Evolutionary conservation across 805 yeast species (phyloP).

Genomic region (Huiozyma sinensis): DNA sequence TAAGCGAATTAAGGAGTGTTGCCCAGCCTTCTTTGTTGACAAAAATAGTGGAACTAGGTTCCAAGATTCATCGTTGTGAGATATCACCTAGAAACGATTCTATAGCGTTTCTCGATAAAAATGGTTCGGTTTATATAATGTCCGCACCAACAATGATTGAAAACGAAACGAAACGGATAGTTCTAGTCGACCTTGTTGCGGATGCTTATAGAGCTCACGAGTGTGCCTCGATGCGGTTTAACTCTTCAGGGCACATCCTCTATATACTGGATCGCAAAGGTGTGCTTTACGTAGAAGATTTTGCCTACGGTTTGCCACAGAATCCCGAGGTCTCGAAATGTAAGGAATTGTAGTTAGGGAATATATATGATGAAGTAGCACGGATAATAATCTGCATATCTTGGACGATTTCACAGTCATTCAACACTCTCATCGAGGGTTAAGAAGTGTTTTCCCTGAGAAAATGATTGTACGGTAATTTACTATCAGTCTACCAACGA

Average conservation of each 20-base stretch:
- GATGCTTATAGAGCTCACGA: slow-evolving; percentile 62
- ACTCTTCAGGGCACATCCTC: slow-evolving; percentile 71
- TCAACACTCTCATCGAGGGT: neutral
- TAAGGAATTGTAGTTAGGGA: slow-evolving; percentile 34
- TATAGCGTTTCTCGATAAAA: slow-evolving; percentile 66
- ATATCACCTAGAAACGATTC: slow-evolving; percentile 83
- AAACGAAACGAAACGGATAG: slow-evolving; percentile 40
- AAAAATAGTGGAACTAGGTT: slow-evolving; percentile 71
- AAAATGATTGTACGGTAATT: neutral
- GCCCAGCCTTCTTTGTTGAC: slow-evolving; percentile 52
- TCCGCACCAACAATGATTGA: slow-evolving; percentile 49
- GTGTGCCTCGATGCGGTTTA: slow-evolving; percentile 69
- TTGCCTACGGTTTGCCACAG: slow-evolving; percentile 75
- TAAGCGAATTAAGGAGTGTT: slow-evolving; percentile 31
- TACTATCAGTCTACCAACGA: neutral
- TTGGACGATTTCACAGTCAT: neutral
- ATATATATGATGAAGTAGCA: neutral
- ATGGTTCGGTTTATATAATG: slow-evolving; percentile 64
- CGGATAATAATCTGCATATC: too few relatives aligned
- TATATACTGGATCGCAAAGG: slow-evolving; percentile 78
- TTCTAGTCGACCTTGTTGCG: slow-evolving; percentile 63
- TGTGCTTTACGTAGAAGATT: slow-evolving; percentile 65
- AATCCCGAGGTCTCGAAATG: slow-evolving; percentile 57
- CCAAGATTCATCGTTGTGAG: slow-evolving; percentile 60
- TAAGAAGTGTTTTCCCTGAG: neutral